phyloP scores from a whole-genome alignment of 805 yeast genomes.

The Torulaspora gathmanii region DNA sequence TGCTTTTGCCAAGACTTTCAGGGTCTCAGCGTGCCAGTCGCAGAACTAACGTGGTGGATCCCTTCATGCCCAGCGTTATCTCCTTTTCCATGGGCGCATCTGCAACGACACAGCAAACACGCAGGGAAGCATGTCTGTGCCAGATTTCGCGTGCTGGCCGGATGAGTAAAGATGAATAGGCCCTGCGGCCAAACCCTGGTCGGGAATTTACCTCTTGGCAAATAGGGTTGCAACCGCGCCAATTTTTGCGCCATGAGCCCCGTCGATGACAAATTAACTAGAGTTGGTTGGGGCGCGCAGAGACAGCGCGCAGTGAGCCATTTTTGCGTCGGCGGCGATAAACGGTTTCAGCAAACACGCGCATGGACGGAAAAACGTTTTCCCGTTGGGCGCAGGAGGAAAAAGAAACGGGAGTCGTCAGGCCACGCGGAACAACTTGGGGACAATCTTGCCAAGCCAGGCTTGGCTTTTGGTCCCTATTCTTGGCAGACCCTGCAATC shows the following conservation, averaged over 20 bases:
- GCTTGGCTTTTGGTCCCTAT: too few species aligned
- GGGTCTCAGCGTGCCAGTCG: conserved; percentile 1
- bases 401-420: background rate
- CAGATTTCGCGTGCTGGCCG: too few species aligned
- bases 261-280: too few species aligned
- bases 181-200: background rate
- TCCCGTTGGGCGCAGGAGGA: too few species aligned
- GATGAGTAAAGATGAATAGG: too few species aligned
- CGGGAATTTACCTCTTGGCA: background rate
- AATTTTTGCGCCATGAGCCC: background rate
- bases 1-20: conserved; percentile 6
- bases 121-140: too few species aligned
- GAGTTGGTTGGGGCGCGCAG: too few species aligned
- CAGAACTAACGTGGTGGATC: background rate
- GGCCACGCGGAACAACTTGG: background rate
- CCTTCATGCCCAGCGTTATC: background rate
- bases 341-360: too few species aligned
- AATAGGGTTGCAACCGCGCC: background rate
- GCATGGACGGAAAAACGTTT: too few species aligned
- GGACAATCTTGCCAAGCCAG: background rate
- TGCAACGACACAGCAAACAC: too few species aligned
- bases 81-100: background rate
- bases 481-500: background rate
- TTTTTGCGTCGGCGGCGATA: background rate
- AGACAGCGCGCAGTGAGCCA: background rate